Evolutionary conservation across 2,329 filamentous ascomycete genomes (phyloP), one percentile per base, ranked within the genome.

Genomic region (Pseudocercospora musae): DNA sequence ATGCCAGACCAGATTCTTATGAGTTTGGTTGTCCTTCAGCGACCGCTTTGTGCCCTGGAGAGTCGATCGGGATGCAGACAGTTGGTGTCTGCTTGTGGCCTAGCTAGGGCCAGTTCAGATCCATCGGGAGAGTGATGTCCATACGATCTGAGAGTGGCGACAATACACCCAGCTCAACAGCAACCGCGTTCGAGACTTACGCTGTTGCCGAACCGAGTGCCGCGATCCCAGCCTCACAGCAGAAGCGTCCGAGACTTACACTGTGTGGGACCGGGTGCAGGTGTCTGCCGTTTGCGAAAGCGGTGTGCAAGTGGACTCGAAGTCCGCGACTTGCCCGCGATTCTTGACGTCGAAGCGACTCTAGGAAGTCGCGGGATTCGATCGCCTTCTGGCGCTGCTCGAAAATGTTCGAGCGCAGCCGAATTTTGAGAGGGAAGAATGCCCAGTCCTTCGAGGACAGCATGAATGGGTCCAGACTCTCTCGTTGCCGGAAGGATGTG

Each of bases 231-330:
- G 37, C 37, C 37, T 18, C 13, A 40, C 37, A 40, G 37, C 37
- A 40, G 37, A n/a, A n/a, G 37, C 37, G 13, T 40, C n/a, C 37
- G 37, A 40, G 37, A 40, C 37, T 40, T 40, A 49, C 44, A 49
- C 44, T 49, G 20, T 40, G 37, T 40, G 15, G n/a, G 37, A 40
- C 37, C 37, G 37, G 37, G n/a, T 40, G 15, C 13, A 40, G 50
- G 50, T 40, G 52, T 54, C n/a, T 54, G 37, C 52, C 27, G 27
- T 54, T 54, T 33, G 52, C 52, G 52, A 54, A 54, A 54, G 52
- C 52, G 52, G 29, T 10, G 4, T n/a, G 23, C 31, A 37, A 20
- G 27, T 54, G 52, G 52, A 33, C 23, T 54, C 27, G 52, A 54
- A 18, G 31, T 31, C 27, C 52, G 15, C 9, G 33, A 23, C 29